Evolutionary conservation across 495 filamentous ascomycete genomes (phyloP).

Genomic region (Cenococcum geophilum): DNA sequence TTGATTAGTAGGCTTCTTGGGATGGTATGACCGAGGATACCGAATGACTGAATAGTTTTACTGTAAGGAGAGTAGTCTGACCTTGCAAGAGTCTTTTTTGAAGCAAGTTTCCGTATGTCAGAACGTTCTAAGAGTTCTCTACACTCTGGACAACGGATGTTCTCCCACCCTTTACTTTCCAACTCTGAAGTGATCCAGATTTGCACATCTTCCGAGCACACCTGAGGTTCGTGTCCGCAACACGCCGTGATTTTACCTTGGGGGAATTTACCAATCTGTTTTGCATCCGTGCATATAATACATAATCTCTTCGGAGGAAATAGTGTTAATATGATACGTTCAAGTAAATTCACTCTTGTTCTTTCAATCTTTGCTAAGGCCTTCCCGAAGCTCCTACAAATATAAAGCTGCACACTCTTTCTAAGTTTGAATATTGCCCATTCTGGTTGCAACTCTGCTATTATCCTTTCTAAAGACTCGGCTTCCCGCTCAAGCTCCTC

Average conservation of each 20-base stretch:
- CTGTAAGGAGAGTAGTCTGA: neutral
- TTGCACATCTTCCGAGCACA: slow-evolving; percentile 2
- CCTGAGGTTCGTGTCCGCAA: slow-evolving; percentile 3
- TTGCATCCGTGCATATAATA: slow-evolving; percentile 4
- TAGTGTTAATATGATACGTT: neutral
- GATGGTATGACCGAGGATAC: neutral
- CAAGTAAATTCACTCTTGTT: too few relatives aligned
- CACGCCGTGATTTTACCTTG: neutral
- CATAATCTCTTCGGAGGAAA: neutral
- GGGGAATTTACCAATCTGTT: neutral
- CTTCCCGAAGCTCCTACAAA: neutral
- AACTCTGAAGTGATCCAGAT: slow-evolving; percentile 6
- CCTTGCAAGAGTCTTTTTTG: neutral
- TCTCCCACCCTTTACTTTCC: neutral
- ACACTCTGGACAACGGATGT: slow-evolving; percentile 16
- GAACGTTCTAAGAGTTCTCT: neutral
- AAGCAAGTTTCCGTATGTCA: slow-evolving; percentile 5
- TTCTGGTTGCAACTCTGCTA: neutral
- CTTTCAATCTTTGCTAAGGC: neutral
- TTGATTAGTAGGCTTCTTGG: neutral
- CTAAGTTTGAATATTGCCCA: neutral
- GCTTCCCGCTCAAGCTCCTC: neutral
- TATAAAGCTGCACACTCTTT: neutral
- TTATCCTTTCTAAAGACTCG: neutral
- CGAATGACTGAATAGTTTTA: neutral